Conservation (phyloP, 2,329 filamentous ascomycete species). For the Acarospora socialis region DNA sequence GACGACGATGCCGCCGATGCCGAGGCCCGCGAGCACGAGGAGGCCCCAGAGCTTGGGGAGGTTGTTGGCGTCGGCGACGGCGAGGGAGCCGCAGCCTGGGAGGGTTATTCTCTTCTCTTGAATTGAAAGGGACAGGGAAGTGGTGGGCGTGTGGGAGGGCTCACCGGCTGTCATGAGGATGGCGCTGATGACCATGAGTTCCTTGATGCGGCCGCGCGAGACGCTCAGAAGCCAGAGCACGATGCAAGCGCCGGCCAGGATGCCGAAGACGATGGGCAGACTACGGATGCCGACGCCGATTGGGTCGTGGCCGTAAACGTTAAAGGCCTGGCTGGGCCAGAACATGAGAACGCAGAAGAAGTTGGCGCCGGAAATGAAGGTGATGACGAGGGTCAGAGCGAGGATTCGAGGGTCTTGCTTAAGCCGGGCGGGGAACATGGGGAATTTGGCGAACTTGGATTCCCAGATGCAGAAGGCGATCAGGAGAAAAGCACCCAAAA, state of each 20-base stretch:
- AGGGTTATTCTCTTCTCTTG: too few relatives aligned
- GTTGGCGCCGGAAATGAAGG: constrained; percentile 45
- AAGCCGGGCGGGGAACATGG: constrained; percentile 31
- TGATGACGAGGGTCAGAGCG: constrained; percentile 40
- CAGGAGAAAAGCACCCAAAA: constrained; percentile 30
- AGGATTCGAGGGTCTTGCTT: constrained; percentile 37
- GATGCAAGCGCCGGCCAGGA: constrained; percentile 46
- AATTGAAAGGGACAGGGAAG: not conserved
- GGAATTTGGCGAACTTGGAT: constrained; percentile 30
- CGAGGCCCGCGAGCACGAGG: constrained; percentile 46
- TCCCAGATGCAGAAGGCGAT: constrained; percentile 34
- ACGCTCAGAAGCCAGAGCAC: constrained; percentile 43
- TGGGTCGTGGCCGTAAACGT: constrained; percentile 51
- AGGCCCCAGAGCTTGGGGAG: constrained; percentile 41
- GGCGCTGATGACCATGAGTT: constrained; percentile 45
- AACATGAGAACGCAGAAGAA: constrained; percentile 43
- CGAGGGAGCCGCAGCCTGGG: constrained; percentile 42
- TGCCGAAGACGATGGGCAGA: constrained; percentile 49
- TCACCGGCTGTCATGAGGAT: constrained; percentile 49
- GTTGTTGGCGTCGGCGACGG: constrained; percentile 38
- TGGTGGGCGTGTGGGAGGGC: constrained; percentile 7
- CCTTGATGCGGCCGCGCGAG: constrained; percentile 44
- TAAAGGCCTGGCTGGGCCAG: constrained; percentile 51
- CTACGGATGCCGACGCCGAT: constrained; percentile 49
- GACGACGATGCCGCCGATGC: constrained; percentile 54